Evolutionary conservation across 2,329 filamentous ascomycete genomes (phyloP).

Genomic region (Ascochyta lentis): DNA sequence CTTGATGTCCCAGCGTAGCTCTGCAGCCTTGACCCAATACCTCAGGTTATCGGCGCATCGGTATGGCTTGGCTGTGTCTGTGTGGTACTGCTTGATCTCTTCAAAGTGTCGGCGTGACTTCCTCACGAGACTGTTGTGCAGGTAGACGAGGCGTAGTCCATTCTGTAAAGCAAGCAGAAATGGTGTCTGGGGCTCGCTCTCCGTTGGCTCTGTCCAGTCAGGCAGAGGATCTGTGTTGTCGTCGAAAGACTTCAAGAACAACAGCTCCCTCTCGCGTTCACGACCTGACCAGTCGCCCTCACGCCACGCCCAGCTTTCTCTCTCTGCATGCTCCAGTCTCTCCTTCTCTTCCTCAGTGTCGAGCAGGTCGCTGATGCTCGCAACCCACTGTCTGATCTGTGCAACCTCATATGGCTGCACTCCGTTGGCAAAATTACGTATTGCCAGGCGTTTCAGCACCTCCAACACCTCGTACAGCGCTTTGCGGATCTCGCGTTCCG

Average conservation of each 20-base stretch:
- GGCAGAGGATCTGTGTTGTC: slow-evolving; percentile 66
- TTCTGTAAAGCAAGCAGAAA: slow-evolving; percentile 78
- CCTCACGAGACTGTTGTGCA: slow-evolving; percentile 88
- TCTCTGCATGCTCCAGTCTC: slow-evolving; percentile 72
- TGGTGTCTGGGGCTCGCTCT: slow-evolving; percentile 67
- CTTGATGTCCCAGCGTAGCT: slow-evolving; percentile 89
- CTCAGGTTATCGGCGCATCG: slow-evolving; percentile 90
- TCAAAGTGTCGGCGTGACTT: slow-evolving; percentile 88
- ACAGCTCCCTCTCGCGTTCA: slow-evolving; percentile 79
- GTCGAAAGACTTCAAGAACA: slow-evolving; percentile 81
- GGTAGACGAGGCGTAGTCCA: slow-evolving; percentile 79
- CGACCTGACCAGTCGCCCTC: slow-evolving; percentile 74
- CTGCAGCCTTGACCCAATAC: slow-evolving; percentile 95
- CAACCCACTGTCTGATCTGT: slow-evolving; percentile 81
- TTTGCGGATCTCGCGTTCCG: slow-evolving; percentile 82
- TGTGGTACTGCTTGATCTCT: slow-evolving; percentile 85
- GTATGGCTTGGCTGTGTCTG: slow-evolving; percentile 94
- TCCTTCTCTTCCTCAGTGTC: slow-evolving; percentile 79
- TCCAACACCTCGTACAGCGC: slow-evolving; percentile 89
- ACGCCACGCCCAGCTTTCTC: slow-evolving; percentile 81
- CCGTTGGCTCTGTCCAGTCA: slow-evolving; percentile 66
- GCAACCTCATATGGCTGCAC: slow-evolving; percentile 78
- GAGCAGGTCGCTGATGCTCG: slow-evolving; percentile 77
- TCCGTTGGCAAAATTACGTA: slow-evolving; percentile 83
- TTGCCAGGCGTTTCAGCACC: slow-evolving; percentile 88